A percentile compares a stretch with the other conserved stretches of the same genome.
phyloP scores from a whole-genome alignment of 2,329 filamentous ascomycete species.

The Pseudogymnoascus sp. region DNA sequence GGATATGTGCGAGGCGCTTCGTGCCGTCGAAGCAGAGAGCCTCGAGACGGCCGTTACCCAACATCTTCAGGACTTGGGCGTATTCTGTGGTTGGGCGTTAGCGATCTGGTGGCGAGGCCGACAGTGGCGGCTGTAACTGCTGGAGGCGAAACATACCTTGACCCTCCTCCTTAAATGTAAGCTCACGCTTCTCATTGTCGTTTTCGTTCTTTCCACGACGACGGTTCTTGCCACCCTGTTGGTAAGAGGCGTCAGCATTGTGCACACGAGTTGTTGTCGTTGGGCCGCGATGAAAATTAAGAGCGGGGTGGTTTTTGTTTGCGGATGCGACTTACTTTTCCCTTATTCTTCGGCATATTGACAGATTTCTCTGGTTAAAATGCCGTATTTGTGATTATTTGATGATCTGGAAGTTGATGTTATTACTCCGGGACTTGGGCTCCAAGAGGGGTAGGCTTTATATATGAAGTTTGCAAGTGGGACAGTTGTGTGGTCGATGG shows the following conservation, averaged over 20 bases:
- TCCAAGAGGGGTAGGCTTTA: constrained; percentile 11
- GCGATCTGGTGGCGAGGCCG: not conserved
- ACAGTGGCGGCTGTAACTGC: constrained; percentile 4
- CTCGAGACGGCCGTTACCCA: constrained; percentile 89
- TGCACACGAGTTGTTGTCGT: constrained; percentile 14
- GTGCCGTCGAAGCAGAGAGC: constrained; percentile 89
- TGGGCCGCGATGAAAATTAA: constrained; percentile 11
- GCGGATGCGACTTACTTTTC: constrained; percentile 64
- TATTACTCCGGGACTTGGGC: constrained; percentile 1
- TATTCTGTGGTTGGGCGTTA: constrained; percentile 48
- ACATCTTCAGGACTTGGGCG: constrained; percentile 89
- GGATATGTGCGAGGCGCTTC: constrained; percentile 77
- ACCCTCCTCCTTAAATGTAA: constrained; percentile 98
- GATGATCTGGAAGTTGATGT: constrained; percentile 6
- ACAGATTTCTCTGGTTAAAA: constrained; percentile 19
- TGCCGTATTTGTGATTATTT: not conserved
- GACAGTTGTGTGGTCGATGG: constrained; percentile 13
- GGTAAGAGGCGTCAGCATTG: constrained; percentile 20
- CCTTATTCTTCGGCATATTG: constrained; percentile 98
- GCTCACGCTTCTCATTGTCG: constrained; percentile 97
- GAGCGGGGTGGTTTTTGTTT: constrained; percentile 14
- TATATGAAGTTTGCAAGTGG: constrained; percentile 14
- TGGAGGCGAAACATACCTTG: constrained; percentile 51
- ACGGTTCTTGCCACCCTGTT: constrained; percentile 92
- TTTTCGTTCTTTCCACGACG: constrained; percentile 98